Conservation (phyloP, 805 yeast genomes). For the Monosporozyma yasuniensis region DNA sequence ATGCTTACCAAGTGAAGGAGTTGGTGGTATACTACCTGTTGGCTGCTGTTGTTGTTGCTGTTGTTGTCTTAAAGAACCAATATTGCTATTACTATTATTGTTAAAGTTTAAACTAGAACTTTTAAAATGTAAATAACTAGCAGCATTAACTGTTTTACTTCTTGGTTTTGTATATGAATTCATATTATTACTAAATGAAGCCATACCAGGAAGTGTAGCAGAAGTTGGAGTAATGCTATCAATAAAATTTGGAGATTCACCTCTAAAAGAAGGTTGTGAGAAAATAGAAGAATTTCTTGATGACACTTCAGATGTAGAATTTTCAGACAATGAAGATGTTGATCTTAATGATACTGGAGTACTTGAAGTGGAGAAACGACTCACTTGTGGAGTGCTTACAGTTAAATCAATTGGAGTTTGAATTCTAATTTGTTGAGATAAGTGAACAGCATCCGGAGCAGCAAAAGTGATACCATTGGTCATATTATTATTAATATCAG, state of each 20-base stretch:
- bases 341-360: constrained; percentile 4
- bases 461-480: not conserved
- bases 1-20: constrained; percentile 3
- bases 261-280: constrained; percentile 3
- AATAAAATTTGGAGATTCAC: constrained; percentile 7
- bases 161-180: not conserved
- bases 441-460: not conserved
- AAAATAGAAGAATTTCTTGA: constrained; percentile 9
- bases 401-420: constrained; percentile 2
- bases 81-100: not conserved
- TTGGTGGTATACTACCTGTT: constrained; percentile 4
- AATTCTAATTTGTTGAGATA: not conserved
- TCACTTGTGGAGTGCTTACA: not conserved
- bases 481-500: not conserved
- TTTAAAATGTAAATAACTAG: not conserved
- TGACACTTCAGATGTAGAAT: constrained; percentile 2
- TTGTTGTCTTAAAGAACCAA: not conserved
- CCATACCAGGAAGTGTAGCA: constrained; percentile 3
- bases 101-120: not conserved
- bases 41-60: not conserved
- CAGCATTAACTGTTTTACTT: constrained; percentile 1
- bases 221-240: constrained; percentile 7
- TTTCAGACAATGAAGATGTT: constrained; percentile 1
- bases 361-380: not conserved
- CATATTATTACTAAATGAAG: not conserved